A percentile compares a stretch with the other conserved stretches of the same genome.
phyloP scores from a whole-genome alignment of 352 stramenopile species.

The Phytophthora melonis region DNA sequence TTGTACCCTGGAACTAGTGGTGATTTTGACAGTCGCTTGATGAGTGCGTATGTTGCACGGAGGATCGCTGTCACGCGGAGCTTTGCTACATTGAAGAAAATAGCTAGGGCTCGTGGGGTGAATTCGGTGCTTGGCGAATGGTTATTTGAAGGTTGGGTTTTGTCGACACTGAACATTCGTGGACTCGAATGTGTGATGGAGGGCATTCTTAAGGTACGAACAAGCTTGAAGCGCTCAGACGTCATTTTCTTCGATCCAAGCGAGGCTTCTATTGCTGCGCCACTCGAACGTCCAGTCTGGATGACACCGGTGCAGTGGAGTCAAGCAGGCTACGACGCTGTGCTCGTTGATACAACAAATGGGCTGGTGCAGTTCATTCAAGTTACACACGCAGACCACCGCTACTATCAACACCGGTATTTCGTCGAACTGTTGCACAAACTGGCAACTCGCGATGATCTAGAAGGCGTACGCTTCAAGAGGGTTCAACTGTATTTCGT shows the following conservation, averaged over 20 bases:
- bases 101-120: too few relatives aligned
- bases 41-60: neutral
- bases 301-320: neutral
- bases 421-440: neutral
- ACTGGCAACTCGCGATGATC: neutral
- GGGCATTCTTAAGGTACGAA: neutral
- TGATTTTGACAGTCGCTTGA: neutral
- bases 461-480: neutral
- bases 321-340: neutral
- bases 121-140: too few relatives aligned
- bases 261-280: neutral
- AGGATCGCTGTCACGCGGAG: too few relatives aligned
- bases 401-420: neutral
- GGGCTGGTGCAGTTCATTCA: neutral
- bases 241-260: neutral
- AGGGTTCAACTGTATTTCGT: neutral
- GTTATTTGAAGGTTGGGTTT: neutral
- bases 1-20: neutral
- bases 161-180: neutral
- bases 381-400: neutral
- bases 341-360: neutral
- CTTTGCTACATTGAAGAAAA: too few relatives aligned
- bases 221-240: neutral
- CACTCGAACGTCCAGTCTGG: neutral
- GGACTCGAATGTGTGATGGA: neutral